Conservation (phyloP, 352 stramenopile species). For the Phytophthora lateralis region DNA sequence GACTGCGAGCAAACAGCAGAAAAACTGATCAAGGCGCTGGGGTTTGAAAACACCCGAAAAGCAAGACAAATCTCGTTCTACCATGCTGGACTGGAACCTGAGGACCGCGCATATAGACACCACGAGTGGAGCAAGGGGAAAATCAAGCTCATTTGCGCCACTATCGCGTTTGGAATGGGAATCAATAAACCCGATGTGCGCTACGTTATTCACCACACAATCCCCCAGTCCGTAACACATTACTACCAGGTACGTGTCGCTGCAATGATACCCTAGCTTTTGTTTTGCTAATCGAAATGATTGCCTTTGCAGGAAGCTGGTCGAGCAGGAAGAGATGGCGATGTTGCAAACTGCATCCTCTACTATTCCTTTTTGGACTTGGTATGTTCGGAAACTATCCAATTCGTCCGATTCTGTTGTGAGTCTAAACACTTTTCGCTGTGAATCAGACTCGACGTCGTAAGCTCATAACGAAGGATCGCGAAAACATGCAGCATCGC, state of each 20-base stretch:
- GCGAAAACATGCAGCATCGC: conserved; percentile 74
- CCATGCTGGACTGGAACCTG: conserved; percentile 76
- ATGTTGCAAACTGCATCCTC: conserved; percentile 84
- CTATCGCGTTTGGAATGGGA: conserved; percentile 89
- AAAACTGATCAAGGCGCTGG: conserved; percentile 80
- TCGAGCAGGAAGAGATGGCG: conserved; percentile 80
- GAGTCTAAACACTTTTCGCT: background rate
- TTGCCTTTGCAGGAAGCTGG: conserved; percentile 69
- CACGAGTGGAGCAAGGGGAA: conserved; percentile 91
- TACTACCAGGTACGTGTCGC: conserved; percentile 80
- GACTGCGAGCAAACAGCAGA: conserved; percentile 85
- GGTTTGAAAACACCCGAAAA: conserved; percentile 73
- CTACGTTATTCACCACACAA: conserved; percentile 90
- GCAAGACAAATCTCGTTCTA: conserved; percentile 84
- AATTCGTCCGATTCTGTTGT: background rate
- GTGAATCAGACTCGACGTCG: conserved; percentile 57
- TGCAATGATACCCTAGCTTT: background rate
- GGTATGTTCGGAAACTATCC: conserved; percentile 35
- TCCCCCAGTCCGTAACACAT: conserved; percentile 88
- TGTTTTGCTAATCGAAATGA: background rate
- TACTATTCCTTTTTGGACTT: conserved; percentile 88
- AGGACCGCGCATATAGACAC: conserved; percentile 78
- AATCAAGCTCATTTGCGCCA: conserved; percentile 90
- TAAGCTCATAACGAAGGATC: conserved; percentile 83
- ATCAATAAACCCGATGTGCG: conserved; percentile 91